Evolutionary conservation across 2,329 filamentous ascomycete species (phyloP).

Genomic region (Cryoendolithus antarcticus): DNA sequence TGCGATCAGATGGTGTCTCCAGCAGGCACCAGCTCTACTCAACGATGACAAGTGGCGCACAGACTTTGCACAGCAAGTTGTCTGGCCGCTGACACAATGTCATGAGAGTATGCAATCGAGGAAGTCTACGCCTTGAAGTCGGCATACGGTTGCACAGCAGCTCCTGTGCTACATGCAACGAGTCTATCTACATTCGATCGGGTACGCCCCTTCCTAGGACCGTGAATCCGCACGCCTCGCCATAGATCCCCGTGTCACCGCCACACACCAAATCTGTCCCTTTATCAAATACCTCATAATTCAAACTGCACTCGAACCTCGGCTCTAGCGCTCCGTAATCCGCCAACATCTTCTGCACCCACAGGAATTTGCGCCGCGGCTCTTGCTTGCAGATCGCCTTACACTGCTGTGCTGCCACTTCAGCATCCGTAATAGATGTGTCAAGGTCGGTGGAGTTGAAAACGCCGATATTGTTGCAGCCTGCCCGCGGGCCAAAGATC

Average conservation of each 20-base stretch:
- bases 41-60: constrained; percentile 7
- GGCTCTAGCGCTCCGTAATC: constrained; percentile 5
- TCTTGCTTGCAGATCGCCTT: constrained; percentile 8
- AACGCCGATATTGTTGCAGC: constrained; percentile 8
- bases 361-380: constrained; percentile 7
- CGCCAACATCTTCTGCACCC: constrained; percentile 8
- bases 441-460: constrained; percentile 3
- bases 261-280: constrained; percentile 8
- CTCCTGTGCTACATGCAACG: too few relatives aligned
- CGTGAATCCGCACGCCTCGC: constrained; percentile 8
- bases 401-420: constrained; percentile 7
- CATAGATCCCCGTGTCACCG: constrained; percentile 6
- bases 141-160: too few relatives aligned
- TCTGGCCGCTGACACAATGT: constrained; percentile 7
- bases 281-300: constrained; percentile 5
- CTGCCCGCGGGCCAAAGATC: constrained; percentile 11
- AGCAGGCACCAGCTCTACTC: constrained; percentile 4
- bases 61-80: constrained; percentile 8
- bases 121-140: not conserved
- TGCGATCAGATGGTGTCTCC: constrained; percentile 8
- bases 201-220: constrained; percentile 3
- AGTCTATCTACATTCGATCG: too few relatives aligned
- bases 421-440: constrained; percentile 5
- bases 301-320: constrained; percentile 9
- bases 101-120: constrained; percentile 2